Conservation (phyloP, 352 stramenopile genomes). For the Phytophthora fragariaefolia region DNA sequence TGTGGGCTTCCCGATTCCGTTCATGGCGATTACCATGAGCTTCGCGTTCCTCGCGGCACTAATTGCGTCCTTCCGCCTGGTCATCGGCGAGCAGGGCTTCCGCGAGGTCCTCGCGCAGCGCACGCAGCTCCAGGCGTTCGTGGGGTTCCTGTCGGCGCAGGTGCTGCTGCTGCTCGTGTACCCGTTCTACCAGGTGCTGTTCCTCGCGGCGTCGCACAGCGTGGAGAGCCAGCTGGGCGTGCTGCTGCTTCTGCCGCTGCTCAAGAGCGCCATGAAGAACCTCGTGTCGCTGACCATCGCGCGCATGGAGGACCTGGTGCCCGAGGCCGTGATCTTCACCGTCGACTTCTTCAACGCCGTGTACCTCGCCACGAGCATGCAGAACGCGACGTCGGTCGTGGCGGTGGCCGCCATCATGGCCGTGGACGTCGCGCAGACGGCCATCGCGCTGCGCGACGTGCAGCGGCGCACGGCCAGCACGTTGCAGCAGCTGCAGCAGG, state of each 20-base stretch:
- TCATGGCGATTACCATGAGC: constrained; percentile 16
- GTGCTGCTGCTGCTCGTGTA: constrained; percentile 17
- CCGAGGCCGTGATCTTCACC: constrained; percentile 21
- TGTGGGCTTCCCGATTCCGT: constrained; percentile 24
- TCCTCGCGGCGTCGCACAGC: not conserved
- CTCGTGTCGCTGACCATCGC: constrained; percentile 12
- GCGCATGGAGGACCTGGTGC: constrained; percentile 24
- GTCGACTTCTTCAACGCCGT: constrained; percentile 33
- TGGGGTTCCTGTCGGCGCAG: constrained; percentile 17
- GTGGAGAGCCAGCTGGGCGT: not conserved
- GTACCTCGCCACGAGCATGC: constrained; percentile 26
- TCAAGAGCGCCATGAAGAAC: constrained; percentile 28
- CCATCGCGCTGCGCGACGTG: constrained; percentile 3
- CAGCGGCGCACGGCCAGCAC: constrained; percentile 5
- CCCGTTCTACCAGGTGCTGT: constrained; percentile 22
- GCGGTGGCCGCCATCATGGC: constrained; percentile 12
- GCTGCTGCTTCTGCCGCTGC: constrained; percentile 12
- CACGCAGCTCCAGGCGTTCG: constrained; percentile 5
- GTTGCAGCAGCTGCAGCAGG: not conserved
- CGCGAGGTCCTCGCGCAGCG: constrained; percentile 1
- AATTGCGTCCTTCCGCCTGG: not conserved
- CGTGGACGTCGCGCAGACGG: constrained; percentile 3
- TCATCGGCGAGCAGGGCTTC: not conserved
- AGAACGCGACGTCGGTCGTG: constrained; percentile 10
- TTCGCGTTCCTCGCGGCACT: not conserved